Evolutionary conservation across 805 yeast species (phyloP), one percentile per base, ranked within the genome.

Genomic region (Wickerhamomyces bisporus): DNA sequence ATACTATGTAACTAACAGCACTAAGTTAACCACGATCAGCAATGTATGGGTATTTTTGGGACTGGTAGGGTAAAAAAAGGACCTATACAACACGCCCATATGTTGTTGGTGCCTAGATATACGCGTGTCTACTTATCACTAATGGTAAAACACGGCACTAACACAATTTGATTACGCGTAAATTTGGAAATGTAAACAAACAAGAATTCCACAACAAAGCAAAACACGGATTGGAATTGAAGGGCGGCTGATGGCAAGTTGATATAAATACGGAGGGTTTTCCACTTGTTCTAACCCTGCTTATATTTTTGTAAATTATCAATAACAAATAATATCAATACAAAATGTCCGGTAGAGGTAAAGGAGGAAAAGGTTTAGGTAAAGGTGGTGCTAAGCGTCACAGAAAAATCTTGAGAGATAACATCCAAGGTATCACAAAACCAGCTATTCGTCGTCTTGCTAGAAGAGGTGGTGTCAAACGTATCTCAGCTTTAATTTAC

Each of bases 381-480:
- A 93, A 93, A 77, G 98, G 97, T 75, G 98, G 98, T 77, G 98
- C 98, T 62, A 91, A 91, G 83, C 88, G 98, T 75, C 98, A 91
- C 88, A 87, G 98, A 82, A 89, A 89, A 87, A 86, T 91, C 72
- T 79, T 89, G 55, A 89, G 98, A 80, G 98, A 93, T 72, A 93
- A 91, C 91, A 91, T 93, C 58, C 97, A 89, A 75, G 98, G 98
- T 79, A 91, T 91, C 68, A 91, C 98, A 49, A 91, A 91, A 81
- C 98, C 98, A 66, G 98, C 98, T 65, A 91, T 91, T 66, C 88
- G 98, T 79, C 91, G 98, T 86, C 84, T 91, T 62, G 98, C 98
- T 38, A 91, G 98, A 83, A 88, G 98, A 86, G 98, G 98, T 77
- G 98, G 98, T 89, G 98, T 91, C 66, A 91, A 91, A 84, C 96